phyloP scores from a whole-genome alignment of 345 rosid genomes.

The Populus alba region DNA sequence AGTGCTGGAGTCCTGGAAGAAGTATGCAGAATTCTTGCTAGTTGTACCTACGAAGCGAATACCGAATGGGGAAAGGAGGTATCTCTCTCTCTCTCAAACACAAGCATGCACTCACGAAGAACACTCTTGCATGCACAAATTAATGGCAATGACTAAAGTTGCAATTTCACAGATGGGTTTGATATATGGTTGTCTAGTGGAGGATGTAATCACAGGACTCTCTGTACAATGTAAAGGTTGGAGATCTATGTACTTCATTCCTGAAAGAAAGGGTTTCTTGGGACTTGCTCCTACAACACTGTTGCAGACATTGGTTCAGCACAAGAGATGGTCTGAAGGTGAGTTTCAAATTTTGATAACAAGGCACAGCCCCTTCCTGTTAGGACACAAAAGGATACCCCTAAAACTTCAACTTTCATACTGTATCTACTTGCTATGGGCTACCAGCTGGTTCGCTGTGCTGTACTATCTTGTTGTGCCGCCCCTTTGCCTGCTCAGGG shows the following conservation, averaged over 20 bases:
- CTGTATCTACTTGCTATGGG: conserved; percentile 50
- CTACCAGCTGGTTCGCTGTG: conserved; percentile 47
- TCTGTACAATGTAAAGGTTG: conserved; percentile 67
- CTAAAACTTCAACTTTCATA: conserved; percentile 49
- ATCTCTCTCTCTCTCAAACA: neutral
- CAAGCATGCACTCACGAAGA: neutral
- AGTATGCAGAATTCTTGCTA: conserved; percentile 51
- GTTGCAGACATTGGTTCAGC: conserved; percentile 60
- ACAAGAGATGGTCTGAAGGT: conserved; percentile 82
- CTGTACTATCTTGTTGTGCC: conserved; percentile 51
- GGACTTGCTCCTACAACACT: conserved; percentile 60
- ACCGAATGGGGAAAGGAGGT: conserved; percentile 85
- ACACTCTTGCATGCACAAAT: no score
- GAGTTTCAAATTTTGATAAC: conserved; percentile 61
- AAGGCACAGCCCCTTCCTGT: conserved; percentile 51
- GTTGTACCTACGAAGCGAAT: conserved; percentile 49
- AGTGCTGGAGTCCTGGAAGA: conserved; percentile 22
- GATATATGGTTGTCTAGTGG: conserved; percentile 65
- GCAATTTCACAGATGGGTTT: conserved; percentile 55
- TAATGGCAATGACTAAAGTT: no score
- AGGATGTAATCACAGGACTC: conserved; percentile 81
- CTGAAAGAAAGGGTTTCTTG: conserved; percentile 52
- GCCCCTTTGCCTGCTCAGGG: conserved; percentile 56
- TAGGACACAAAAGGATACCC: conserved; percentile 51
- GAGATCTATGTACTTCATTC: conserved; percentile 61